Conservation (phyloP, 208 protist species). For the Leishmania braziliensis region DNA sequence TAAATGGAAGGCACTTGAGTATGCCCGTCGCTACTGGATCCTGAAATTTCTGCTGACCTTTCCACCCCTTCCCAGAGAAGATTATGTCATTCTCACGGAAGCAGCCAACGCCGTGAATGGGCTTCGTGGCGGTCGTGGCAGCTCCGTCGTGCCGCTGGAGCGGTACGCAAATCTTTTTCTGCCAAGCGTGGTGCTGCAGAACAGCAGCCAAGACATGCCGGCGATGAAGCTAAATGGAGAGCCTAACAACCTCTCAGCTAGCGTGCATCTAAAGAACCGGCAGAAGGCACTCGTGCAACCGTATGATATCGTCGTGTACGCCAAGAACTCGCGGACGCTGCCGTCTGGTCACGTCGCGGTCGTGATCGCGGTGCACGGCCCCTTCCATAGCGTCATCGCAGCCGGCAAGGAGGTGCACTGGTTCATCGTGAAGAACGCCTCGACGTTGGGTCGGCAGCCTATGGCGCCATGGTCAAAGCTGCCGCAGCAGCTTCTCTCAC, state of each 20-base stretch:
- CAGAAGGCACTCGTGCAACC: constrained; percentile 22
- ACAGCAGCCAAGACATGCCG: background rate
- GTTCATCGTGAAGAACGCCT: constrained; percentile 28
- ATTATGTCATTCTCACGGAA: constrained; percentile 25
- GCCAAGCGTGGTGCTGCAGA: background rate
- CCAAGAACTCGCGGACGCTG: constrained; percentile 31
- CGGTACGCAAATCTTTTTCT: constrained; percentile 41
- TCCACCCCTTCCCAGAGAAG: constrained; percentile 25
- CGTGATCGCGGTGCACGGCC: constrained; percentile 59
- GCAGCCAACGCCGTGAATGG: constrained; percentile 27
- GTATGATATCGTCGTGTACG: constrained; percentile 51
- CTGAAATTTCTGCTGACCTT: constrained; percentile 39
- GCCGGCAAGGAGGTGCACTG: constrained; percentile 31
- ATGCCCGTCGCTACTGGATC: constrained; percentile 71
- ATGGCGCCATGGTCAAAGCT: constrained; percentile 11
- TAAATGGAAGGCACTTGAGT: constrained; percentile 76
- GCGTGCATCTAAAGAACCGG: constrained; percentile 25
- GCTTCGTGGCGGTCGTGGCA: constrained; percentile 16
- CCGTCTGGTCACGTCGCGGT: constrained; percentile 62
- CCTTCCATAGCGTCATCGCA: constrained; percentile 24
- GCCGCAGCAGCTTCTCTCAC: constrained; percentile 1
- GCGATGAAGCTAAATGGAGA: constrained; percentile 20
- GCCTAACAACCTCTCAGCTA: constrained; percentile 34
- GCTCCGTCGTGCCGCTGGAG: constrained; percentile 24
- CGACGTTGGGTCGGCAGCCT: constrained; percentile 9